phyloP scores from a whole-genome alignment of 768 basidiomycete genomes.

The Tubosaeta brunneosetosa region DNA sequence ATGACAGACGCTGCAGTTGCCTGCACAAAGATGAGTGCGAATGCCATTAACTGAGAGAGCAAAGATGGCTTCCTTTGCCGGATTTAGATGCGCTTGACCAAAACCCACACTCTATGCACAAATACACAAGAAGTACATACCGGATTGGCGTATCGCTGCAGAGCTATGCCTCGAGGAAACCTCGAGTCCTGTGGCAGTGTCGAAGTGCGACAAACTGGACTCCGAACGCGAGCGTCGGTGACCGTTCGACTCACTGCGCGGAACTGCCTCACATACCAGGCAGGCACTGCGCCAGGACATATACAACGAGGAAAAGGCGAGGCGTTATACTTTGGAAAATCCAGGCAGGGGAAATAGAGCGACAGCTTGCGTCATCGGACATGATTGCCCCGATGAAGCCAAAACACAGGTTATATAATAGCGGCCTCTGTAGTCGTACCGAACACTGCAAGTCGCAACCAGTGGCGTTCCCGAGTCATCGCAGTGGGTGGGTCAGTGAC shows the following conservation, averaged over 20 bases:
- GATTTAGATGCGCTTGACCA: constrained; percentile 1
- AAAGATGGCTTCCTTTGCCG: constrained; percentile 1
- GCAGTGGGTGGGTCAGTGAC: not conserved
- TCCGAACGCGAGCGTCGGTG: constrained; percentile 6
- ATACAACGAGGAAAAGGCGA: constrained; percentile 22
- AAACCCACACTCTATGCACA: not conserved
- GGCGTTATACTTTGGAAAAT: constrained; percentile 8
- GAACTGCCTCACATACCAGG: constrained; percentile 10
- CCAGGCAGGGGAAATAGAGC: not conserved
- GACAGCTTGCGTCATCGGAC: not conserved
- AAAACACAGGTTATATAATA: not conserved
- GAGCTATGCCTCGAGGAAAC: constrained; percentile 25
- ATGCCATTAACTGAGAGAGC: not conserved
- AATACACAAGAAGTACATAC: not conserved
- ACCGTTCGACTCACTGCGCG: constrained; percentile 2
- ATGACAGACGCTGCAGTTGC: not conserved
- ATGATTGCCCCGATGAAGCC: not conserved
- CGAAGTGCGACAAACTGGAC: not conserved
- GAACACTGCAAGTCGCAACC: not conserved
- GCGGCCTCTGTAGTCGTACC: not conserved
- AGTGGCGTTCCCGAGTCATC: not conserved
- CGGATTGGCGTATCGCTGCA: not conserved
- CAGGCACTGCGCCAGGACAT: constrained; percentile 2
- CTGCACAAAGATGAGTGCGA: constrained; percentile 9
- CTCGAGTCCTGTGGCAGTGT: constrained; percentile 24